Conservation (phyloP, 352 stramenopile genomes). For the Phytophthora crassamura region DNA sequence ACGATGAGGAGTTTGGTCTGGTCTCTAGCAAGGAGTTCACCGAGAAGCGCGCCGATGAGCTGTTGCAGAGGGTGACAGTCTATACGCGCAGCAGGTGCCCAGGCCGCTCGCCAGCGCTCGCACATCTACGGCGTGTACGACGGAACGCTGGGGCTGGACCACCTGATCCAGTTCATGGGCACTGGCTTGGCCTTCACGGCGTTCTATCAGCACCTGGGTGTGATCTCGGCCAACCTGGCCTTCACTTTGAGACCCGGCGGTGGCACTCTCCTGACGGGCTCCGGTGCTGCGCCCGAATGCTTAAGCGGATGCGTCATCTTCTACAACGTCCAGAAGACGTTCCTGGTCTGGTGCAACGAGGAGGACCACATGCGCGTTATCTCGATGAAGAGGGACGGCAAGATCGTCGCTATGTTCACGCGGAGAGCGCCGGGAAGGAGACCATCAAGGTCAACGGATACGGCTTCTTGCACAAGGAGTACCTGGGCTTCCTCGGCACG, state of each 20-base stretch:
- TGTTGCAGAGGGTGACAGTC: conserved; percentile 26
- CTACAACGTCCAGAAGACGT: conserved; percentile 92
- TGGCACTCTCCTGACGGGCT: conserved; percentile 81
- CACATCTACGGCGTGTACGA: conserved; percentile 46
- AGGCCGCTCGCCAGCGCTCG: conserved; percentile 36
- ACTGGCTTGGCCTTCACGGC: conserved; percentile 75
- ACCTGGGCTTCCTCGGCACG: conserved; percentile 88
- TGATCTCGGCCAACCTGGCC: conserved; percentile 75
- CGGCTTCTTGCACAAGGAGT: conserved; percentile 90
- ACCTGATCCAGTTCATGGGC: conserved; percentile 62
- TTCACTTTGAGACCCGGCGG: conserved; percentile 91
- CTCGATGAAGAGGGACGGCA: conserved; percentile 89
- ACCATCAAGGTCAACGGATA: conserved; percentile 81
- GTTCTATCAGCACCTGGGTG: conserved; percentile 87
- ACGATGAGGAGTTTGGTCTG: too few species aligned
- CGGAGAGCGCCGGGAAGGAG: conserved; percentile 82
- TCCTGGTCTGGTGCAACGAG: conserved; percentile 92
- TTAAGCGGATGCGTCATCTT: conserved; percentile 93
- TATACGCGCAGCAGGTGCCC: conserved; percentile 47
- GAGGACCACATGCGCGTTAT: conserved; percentile 93
- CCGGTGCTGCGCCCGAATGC: conserved; percentile 92
- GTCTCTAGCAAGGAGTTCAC: too few species aligned
- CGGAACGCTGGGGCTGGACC: conserved; percentile 45
- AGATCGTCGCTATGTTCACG: conserved; percentile 92
- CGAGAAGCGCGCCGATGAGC: too few species aligned